A percentile compares a stretch with the other conserved stretches of the same genome.
phyloP scores from a whole-genome alignment of 2,329 filamentous ascomycete genomes.

The Sarocladium brachiariae region DNA sequence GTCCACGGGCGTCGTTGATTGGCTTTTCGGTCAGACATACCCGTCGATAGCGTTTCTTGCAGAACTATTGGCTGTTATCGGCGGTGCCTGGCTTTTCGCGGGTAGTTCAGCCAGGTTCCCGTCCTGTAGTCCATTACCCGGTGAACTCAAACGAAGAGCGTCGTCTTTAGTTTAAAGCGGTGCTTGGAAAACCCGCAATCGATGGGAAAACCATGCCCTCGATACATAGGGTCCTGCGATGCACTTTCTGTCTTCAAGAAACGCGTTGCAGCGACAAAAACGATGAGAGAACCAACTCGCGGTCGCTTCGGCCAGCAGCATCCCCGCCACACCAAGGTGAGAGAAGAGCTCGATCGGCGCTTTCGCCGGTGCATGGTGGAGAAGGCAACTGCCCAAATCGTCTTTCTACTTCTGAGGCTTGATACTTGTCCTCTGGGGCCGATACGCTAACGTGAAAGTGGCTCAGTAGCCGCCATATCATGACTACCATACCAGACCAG shows the following conservation, averaged over 20 bases:
- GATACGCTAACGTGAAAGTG: slow-evolving; percentile 5
- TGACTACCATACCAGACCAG: no score
- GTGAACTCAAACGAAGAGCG: neutral
- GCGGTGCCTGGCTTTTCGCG: neutral
- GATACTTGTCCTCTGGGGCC: neutral
- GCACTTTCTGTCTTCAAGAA: no score
- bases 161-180: no score
- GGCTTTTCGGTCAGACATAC: neutral
- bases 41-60: neutral
- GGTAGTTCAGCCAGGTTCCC: neutral
- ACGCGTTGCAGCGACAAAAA: neutral
- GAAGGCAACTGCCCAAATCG: neutral
- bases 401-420: neutral
- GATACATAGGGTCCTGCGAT: no score
- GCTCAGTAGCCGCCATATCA: neutral
- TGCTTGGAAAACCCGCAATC: no score
- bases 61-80: neutral
- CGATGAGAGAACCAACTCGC: neutral
- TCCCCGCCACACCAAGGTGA: neutral
- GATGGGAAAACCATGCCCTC: no score
- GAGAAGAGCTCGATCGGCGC: neutral
- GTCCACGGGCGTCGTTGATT: neutral
- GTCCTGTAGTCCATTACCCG: neutral
- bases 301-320: neutral
- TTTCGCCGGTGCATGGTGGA: neutral